Evolutionary conservation across 495 filamentous ascomycete species (phyloP).

Genomic region (Amphirosellinia nigrospora): DNA sequence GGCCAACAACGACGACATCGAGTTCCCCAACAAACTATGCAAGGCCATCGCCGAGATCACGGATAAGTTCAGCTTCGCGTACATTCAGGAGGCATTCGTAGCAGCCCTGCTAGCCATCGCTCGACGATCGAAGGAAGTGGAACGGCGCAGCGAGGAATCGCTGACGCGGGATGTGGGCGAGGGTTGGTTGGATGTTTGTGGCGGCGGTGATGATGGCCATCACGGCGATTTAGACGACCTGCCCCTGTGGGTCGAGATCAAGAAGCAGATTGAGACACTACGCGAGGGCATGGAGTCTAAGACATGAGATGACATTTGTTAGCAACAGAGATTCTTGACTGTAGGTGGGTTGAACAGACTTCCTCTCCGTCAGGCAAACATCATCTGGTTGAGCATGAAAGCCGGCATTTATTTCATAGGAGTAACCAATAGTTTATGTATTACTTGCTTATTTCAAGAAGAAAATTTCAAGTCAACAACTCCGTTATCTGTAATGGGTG

Average conservation of each 20-base stretch:
- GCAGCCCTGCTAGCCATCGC: constrained; percentile 62
- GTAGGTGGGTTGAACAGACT: background rate
- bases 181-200: constrained; percentile 33
- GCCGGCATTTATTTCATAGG: background rate
- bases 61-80: constrained; percentile 67
- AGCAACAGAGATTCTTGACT: background rate
- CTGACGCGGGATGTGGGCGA: constrained; percentile 29
- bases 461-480: background rate
- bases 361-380: background rate
- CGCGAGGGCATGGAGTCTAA: constrained; percentile 59
- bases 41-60: constrained; percentile 63
- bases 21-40: constrained; percentile 62
- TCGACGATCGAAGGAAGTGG: constrained; percentile 28
- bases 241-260: constrained; percentile 60
- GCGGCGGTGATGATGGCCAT: constrained; percentile 31
- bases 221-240: constrained; percentile 51
- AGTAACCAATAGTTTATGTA: background rate
- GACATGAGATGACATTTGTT: background rate
- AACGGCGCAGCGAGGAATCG: background rate
- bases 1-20: constrained; percentile 55
- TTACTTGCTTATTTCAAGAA: background rate
- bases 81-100: constrained; percentile 70
- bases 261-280: constrained; percentile 61
- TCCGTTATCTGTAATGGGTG: background rate
- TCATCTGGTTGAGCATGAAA: background rate